A percentile compares a stretch with the other conserved stretches of the same genome.
Conservation (phyloP, 192 early-diverging fungal species). For the Mycoemilia scoparia region DNA sequence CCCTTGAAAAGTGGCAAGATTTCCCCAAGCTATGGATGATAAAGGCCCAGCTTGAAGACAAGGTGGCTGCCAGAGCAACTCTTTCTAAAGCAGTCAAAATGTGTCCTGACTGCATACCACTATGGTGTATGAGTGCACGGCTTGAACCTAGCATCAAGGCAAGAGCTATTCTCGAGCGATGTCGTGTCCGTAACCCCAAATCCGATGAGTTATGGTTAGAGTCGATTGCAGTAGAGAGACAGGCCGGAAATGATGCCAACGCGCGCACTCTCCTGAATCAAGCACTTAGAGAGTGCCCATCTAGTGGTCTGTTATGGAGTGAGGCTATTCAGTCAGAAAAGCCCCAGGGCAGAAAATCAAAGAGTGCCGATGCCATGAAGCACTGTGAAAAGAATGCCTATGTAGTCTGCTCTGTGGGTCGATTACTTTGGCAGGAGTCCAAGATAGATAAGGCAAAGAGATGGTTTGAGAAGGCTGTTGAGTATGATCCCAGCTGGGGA, state of each 20-base stretch:
- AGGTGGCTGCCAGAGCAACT: slow-evolving; percentile 46
- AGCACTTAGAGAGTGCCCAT: slow-evolving; percentile 84
- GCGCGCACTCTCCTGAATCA: slow-evolving; percentile 66
- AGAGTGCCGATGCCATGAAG: slow-evolving; percentile 79
- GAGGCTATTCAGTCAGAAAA: slow-evolving; percentile 73
- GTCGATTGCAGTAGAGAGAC: slow-evolving; percentile 54
- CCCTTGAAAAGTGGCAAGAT: slow-evolving; percentile 43
- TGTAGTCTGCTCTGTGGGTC: slow-evolving; percentile 63
- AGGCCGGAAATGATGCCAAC: slow-evolving; percentile 34
- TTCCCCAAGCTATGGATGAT: slow-evolving; percentile 93
- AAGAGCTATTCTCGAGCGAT: slow-evolving; percentile 66
- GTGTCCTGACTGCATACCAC: slow-evolving; percentile 51
- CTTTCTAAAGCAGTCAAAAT: slow-evolving; percentile 50
- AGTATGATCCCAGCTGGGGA: slow-evolving; percentile 69
- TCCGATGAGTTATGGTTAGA: slow-evolving; percentile 71
- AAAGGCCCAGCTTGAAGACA: slow-evolving; percentile 55
- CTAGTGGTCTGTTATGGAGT: slow-evolving; percentile 71
- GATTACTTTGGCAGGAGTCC: slow-evolving; percentile 85
- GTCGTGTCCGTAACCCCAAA: slow-evolving; percentile 67
- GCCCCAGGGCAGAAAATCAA: slow-evolving; percentile 68
- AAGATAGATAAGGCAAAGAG: slow-evolving; percentile 82
- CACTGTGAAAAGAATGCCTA: slow-evolving; percentile 72
- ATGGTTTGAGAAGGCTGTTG: slow-evolving; percentile 76
- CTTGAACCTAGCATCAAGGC: slow-evolving; percentile 59
- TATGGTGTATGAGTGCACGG: slow-evolving; percentile 68